Conservation (phyloP, 495 filamentous ascomycete species). For the Aspergillus campestris region DNA sequence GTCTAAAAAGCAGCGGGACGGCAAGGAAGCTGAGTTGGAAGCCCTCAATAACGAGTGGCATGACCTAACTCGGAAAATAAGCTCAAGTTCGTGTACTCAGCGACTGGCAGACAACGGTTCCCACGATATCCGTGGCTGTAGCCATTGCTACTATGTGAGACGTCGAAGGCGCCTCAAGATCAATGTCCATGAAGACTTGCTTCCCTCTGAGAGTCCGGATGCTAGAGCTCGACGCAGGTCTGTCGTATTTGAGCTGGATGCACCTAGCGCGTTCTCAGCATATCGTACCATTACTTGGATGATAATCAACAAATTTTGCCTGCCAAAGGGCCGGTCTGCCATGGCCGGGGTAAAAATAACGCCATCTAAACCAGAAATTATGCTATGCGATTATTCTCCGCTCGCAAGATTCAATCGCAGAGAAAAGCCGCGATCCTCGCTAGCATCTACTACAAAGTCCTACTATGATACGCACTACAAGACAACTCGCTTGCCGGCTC, state of each 20-base stretch:
- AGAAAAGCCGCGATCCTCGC: constrained; percentile 1
- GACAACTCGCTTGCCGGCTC: constrained; percentile 16
- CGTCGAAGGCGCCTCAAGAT: constrained; percentile 41
- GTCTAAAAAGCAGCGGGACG: constrained; percentile 10
- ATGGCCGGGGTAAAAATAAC: too few species aligned
- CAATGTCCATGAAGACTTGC: constrained; percentile 49
- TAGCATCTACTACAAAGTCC: constrained; percentile 41
- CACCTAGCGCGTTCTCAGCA: constrained; percentile 31
- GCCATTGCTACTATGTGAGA: constrained; percentile 23
- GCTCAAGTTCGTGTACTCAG: constrained; percentile 20
- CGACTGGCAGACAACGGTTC: constrained; percentile 11
- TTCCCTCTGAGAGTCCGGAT: constrained; percentile 30
- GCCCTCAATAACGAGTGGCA: constrained; percentile 28
- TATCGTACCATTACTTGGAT: constrained; percentile 47
- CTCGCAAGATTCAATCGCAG: constrained; percentile 17
- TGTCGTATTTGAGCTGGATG: constrained; percentile 48
- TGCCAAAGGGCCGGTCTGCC: not conserved
- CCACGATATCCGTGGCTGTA: constrained; percentile 24
- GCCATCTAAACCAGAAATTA: not conserved
- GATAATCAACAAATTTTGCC: constrained; percentile 35
- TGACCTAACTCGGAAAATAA: constrained; percentile 23
- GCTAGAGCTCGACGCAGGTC: constrained; percentile 20
- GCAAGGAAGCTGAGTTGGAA: constrained; percentile 34
- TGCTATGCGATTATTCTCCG: constrained; percentile 17
- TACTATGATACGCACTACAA: constrained; percentile 33